A percentile compares a stretch with the other conserved stretches of the same genome.
These are phyloP conservation scores for Anisodus acutangulus DNA, from an alignment of 257 asterid genomes.

Conservation along the genomic window DNA sequence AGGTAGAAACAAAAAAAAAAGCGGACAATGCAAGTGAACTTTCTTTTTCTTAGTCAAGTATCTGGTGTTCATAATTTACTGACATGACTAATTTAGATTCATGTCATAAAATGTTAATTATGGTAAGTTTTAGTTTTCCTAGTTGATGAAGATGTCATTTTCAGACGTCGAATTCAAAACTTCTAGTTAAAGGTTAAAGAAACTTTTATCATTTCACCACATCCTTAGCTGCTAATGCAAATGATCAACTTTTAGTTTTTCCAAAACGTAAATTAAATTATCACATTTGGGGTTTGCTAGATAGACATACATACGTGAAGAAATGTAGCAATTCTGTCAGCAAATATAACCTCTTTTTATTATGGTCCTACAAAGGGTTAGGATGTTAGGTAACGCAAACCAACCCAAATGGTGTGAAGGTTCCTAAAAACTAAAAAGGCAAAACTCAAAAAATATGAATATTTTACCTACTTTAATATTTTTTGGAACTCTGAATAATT, in stretches of 20 bases:
- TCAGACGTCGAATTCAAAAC: too few species aligned
- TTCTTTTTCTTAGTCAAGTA: too few species aligned
- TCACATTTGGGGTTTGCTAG: background rate
- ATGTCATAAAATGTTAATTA: too few species aligned
- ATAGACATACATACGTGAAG: background rate
- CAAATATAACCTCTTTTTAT: background rate
- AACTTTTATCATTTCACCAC: too few species aligned
- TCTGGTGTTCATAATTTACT: too few species aligned
- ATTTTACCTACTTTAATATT: conserved; percentile 38
- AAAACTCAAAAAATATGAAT: conserved; percentile 38
- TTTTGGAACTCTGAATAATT: conserved; percentile 65
- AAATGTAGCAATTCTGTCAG: background rate
- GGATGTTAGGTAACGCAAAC: conserved; percentile 44
- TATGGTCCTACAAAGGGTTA: conserved; percentile 21
- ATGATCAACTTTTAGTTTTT: background rate
- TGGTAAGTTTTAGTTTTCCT: too few species aligned
- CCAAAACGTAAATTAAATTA: background rate
- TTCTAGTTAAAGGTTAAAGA: too few species aligned
- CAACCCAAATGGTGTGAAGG: conserved; percentile 55
- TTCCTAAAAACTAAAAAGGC: conserved; percentile 50
- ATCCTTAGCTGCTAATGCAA: too few species aligned
- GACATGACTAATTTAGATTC: too few species aligned
- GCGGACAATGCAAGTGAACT: too few species aligned
- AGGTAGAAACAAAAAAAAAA: too few species aligned
- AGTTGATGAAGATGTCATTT: too few species aligned